Evolutionary conservation across 108 stramenopile genomes (phyloP).

Genomic region (Discostella stelligeroides): DNA sequence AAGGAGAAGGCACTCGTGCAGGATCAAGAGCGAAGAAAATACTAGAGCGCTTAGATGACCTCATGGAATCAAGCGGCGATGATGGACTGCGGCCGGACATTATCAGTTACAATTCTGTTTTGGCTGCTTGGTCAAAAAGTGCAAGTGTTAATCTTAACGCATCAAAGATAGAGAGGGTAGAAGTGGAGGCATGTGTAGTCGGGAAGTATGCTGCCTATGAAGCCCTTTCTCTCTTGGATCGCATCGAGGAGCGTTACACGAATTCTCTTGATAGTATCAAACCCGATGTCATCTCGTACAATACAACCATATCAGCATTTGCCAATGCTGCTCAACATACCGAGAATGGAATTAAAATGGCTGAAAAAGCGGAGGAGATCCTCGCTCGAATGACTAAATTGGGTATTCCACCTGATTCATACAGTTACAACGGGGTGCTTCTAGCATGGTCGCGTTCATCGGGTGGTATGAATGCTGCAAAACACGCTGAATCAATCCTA

Average conservation of each 20-base stretch:
- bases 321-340: slow-evolving; percentile 37
- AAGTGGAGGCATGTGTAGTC: neutral
- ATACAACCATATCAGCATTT: slow-evolving; percentile 41
- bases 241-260: slow-evolving; percentile 21
- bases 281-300: slow-evolving; percentile 44
- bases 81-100: slow-evolving; percentile 24
- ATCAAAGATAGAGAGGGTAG: neutral
- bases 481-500: slow-evolving; percentile 37
- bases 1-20: slow-evolving; percentile 18
- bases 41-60: slow-evolving; percentile 19
- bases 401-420: slow-evolving; percentile 26
- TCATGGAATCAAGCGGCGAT: neutral
- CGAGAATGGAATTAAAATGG: slow-evolving; percentile 20
- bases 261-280: slow-evolving; percentile 10
- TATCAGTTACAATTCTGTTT: slow-evolving; percentile 41
- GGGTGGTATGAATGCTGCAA: slow-evolving; percentile 29
- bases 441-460: slow-evolving; percentile 41
- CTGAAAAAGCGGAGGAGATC: slow-evolving; percentile 17
- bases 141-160: slow-evolving; percentile 8
- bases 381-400: slow-evolving; percentile 27
- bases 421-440: slow-evolving; percentile 45
- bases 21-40: slow-evolving; percentile 28
- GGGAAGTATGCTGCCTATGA: slow-evolving; percentile 33
- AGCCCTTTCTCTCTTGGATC: slow-evolving; percentile 30
- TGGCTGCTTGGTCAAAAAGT: slow-evolving; percentile 46